Base-by-base conservation (phyloP, 345 rosid genomes). In the Corchorus olitorius region DNA sequence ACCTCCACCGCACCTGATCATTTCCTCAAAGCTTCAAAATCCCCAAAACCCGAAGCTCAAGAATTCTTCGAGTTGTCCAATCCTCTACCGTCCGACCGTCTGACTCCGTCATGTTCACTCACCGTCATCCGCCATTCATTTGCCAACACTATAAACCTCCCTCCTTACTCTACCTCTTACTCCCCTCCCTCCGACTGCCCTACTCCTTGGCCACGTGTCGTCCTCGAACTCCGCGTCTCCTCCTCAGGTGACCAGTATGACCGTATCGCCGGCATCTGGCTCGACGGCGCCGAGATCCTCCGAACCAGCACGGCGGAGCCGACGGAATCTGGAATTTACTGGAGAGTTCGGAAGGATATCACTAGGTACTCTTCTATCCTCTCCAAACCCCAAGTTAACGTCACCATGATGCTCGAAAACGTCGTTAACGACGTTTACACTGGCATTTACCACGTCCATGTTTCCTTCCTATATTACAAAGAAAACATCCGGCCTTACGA, bases 261-360 rank as follows among this genome's bases (percentile, higher is more conserved):
- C 72, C 93, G 96, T 33, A 88, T 93, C 65, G 80, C 92, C 52
- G 98, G 83, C 58, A 64, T 95, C 35, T 93, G 98, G 99, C 92
- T 95, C 46, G 94, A 87, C 54, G 98, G 94, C 1, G 89, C 79
- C 48, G 99, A 95, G 94, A 84, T 95, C 3, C 88, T 95, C 71
- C 90, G 98, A 3, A 92, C 98, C 62, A 95, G 97, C 85, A 93
- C 99, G 27, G 94, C 98, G 52, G 90, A 93, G 81, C 98, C 99
- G 11, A 79, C 78, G 43, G 63, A 82, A 4, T 50, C 81, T 3
- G 96, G 98, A 13, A 81, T 93, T 72, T 93, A 88, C 90, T 93
- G 98, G 97, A 84, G 65, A 6, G 88, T 93, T 76, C 91, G 90
- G 10, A 95, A 90, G 73, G 99, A 95, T 79, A 81, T 95, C 52